These are phyloP conservation scores for Lomentospora prolificans DNA, from an alignment of 2,329 filamentous ascomycete genomes.

Conservation along the genomic window DNA sequence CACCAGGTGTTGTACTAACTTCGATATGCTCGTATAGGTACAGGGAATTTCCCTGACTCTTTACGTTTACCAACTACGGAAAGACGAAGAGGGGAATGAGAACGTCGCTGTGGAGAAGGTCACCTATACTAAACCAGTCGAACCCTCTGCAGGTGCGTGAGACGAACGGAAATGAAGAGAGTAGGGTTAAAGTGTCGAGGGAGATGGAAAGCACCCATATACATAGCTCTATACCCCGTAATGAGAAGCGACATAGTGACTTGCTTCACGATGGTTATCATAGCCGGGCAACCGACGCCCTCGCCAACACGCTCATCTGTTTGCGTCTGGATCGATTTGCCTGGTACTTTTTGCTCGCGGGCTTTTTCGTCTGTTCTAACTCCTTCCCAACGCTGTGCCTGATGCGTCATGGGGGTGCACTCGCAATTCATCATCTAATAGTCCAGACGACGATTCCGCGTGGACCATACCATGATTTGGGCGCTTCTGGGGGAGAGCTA, in stretches of 20 bases:
- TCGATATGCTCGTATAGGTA: conserved; percentile 45
- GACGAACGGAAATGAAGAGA: background rate
- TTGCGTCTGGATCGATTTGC: no score
- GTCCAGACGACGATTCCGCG: no score
- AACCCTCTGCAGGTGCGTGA: conserved; percentile 33
- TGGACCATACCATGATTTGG: no score
- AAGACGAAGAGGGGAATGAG: conserved; percentile 65
- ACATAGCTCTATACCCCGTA: conserved; percentile 4
- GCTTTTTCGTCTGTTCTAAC: no score
- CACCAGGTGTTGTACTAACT: conserved; percentile 6
- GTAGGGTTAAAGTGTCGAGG: background rate
- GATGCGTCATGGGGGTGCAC: no score
- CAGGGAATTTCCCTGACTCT: conserved; percentile 93
- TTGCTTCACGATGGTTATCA: background rate
- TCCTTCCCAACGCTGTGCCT: no score
- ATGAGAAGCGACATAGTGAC: background rate
- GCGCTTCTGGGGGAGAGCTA: no score
- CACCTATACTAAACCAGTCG: conserved; percentile 69
- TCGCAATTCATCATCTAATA: no score
- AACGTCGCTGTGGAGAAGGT: conserved; percentile 80
- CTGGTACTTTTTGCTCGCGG: no score
- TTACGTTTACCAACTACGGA: conserved; percentile 84
- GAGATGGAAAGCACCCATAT: conserved; percentile 8
- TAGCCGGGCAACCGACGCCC: no score
- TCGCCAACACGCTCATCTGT: no score